Evolutionary conservation across 345 rosid species (phyloP).

Genomic region (Acer saccharum): DNA sequence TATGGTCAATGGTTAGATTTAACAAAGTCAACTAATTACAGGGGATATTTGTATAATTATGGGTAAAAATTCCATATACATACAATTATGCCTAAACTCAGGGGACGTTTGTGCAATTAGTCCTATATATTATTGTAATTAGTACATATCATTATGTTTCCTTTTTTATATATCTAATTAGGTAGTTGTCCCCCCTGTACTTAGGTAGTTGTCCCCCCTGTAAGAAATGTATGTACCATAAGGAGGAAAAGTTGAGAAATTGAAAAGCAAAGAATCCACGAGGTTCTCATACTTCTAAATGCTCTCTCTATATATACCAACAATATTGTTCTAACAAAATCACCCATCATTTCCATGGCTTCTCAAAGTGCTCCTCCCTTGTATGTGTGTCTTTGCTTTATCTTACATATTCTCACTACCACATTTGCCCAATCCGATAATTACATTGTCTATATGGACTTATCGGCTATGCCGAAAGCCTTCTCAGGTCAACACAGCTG

Average conservation of each 20-base stretch:
- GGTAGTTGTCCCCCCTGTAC: no score
- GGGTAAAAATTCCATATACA: no score
- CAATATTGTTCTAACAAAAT: background rate
- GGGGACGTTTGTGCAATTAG: no score
- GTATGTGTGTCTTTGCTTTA: slow-evolving; percentile 12
- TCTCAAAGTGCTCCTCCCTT: slow-evolving; percentile 7
- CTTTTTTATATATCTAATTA: no score
- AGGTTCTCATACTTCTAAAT: slow-evolving; percentile 21
- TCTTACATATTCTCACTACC: background rate
- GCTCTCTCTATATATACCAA: background rate
- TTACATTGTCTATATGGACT: slow-evolving; percentile 54
- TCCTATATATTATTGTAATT: no score
- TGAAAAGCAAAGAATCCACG: background rate
- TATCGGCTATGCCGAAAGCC: slow-evolving; percentile 47
- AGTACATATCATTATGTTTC: no score
- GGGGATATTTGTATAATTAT: no score
- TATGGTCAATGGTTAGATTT: no score
- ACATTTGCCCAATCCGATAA: slow-evolving; percentile 29
- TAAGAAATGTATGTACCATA: background rate
- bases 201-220: background rate
- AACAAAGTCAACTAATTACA: no score
- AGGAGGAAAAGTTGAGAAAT: background rate
- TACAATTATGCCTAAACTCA: no score
- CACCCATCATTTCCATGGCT: slow-evolving; percentile 12
- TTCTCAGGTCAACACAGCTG: slow-evolving; percentile 35